Percentiles rank a stretch among this genome's conserved stretches.
phyloP scores from a whole-genome alignment of 2,329 filamentous ascomycete genomes.

The Alternaria sp. region DNA sequence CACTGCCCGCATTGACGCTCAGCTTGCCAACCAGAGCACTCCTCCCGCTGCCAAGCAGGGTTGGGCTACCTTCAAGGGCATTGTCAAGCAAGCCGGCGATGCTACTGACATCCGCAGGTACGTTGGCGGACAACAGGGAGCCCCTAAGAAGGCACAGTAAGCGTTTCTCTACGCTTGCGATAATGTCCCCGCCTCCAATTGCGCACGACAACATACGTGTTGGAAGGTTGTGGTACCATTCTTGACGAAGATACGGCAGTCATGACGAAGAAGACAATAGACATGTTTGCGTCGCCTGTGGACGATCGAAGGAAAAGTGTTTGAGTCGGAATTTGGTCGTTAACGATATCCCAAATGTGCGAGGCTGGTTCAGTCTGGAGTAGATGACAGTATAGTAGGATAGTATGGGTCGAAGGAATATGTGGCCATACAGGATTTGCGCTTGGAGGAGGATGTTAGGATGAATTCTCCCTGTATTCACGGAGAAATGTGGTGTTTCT shows the following conservation, averaged over 20 bases:
- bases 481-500: slow-evolving; percentile 5
- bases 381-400: not conserved
- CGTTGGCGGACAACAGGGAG: slow-evolving; percentile 61
- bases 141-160: slow-evolving; percentile 70
- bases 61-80: slow-evolving; percentile 81
- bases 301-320: slow-evolving; percentile 8
- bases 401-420: not conserved
- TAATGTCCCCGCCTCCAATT: slow-evolving; percentile 26
- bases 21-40: slow-evolving; percentile 85
- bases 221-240: slow-evolving; percentile 28
- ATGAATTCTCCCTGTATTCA: not conserved
- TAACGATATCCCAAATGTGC: slow-evolving; percentile 17
- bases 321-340: slow-evolving; percentile 7
- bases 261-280: slow-evolving; percentile 19
- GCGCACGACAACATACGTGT: slow-evolving; percentile 19
- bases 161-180: slow-evolving; percentile 16
- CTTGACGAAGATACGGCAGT: slow-evolving; percentile 36
- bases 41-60: slow-evolving; percentile 79
- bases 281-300: slow-evolving; percentile 7
- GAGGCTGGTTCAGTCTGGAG: not conserved
- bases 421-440: not conserved
- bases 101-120: slow-evolving; percentile 82
- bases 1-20: slow-evolving; percentile 78
- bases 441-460: not conserved
- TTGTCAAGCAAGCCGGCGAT: slow-evolving; percentile 76